Evolutionary conservation across 1,139 yeast genomes (phyloP), one percentile per base, ranked within the genome.

Genomic region (Geotrichum reessii): DNA sequence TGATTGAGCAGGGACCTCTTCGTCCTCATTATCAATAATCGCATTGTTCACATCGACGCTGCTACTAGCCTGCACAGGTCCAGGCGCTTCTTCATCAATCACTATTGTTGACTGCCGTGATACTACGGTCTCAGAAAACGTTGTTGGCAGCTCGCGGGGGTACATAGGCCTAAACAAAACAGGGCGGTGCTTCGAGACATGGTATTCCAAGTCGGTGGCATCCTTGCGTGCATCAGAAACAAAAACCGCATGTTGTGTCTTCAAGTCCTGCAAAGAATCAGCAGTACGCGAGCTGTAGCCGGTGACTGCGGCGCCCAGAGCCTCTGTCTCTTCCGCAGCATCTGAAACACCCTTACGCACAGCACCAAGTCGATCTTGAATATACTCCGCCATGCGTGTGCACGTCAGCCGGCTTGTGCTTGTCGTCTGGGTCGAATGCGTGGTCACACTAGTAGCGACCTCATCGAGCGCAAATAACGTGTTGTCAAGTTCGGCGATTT

Each of bases 131-230:
- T 9, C 44, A 37, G 21, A 4, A 2, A 3, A 28, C 6, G 50
- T 52, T 1, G 42, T 28, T 6, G 55, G 55, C 14, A 52, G 47
- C 44, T 44, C 55, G 21, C 42, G 46, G 22, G 50, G 47, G 22
- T 52, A 52, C 22, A 28, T 50, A 28, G 44, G 44, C 44, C 44
- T 17, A n/a, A 19, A 14, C 9, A 37, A 12, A 8, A n/a, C 21
- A 7, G 44, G 44, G 4, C 44, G 44, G n/a, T n/a, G n/a, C 21
- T 37, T 19, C 44, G 44, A 17, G 21, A 37, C 21, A 8, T 19
- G 5, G 21, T 37, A 37, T 12, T 5, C 17, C 19, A 37, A 19
- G 19, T 17, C 19, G 9, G 44, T 19, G 21, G 21, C 44, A 12
- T 37, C 44, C 17, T n/a, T 19, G 8, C 44, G 44, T 7, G 44